Evolutionary conservation across 768 basidiomycete species (phyloP), one percentile per base, ranked within the genome.

Genomic region (Lanmaoa rubissima): DNA sequence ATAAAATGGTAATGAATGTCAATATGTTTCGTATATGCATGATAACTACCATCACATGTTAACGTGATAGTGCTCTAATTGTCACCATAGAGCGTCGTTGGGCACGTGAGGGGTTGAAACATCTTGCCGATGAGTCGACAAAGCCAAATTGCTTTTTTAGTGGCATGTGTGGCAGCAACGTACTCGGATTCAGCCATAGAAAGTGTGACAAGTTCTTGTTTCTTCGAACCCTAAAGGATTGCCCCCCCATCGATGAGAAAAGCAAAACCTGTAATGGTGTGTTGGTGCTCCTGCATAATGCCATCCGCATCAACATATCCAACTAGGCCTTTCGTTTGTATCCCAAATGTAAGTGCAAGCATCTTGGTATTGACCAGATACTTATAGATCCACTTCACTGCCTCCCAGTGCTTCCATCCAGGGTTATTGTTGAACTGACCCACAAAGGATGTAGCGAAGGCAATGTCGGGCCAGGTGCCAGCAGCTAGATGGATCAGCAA

Each of bases 191-290:
- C 19, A 0, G 48, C 21, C 1, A 44, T 58, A 1, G 21, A 61
- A 1, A 61, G 34, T 0, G 45, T 61, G 9, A 58, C n/a, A 0
- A 61, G 39, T 12, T 55, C 57, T 9, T 61, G 57, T 13, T 59
- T 61, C 7, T 14, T 7, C 0, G n/a, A 61, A 1, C 32, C 43
- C 54, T 51, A 61, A 0, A 39, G 17, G 4, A 61, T 41, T 10
- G 28, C 42, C 12, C 56, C 54, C 6, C 57, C 28, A 24, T 62
- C 7, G 0, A 59, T 8, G 7, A 31, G 28, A 6, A 31, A 31
- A 31, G 28, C 28, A 8, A 31, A 31, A 31, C 28, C 28, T 1
- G 7, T 31, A 8, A 31, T 31, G 28, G 28, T 1, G 1, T 31
- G 28, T 31, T 8, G 7, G 7, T 31, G 28, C 28, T 31, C 28